A percentile compares a stretch with the other conserved stretches of the same genome.
These are phyloP conservation scores for Pleurostoma richardsiae DNA, from an alignment of 2,329 filamentous ascomycete genomes.

Conservation along the genomic window DNA sequence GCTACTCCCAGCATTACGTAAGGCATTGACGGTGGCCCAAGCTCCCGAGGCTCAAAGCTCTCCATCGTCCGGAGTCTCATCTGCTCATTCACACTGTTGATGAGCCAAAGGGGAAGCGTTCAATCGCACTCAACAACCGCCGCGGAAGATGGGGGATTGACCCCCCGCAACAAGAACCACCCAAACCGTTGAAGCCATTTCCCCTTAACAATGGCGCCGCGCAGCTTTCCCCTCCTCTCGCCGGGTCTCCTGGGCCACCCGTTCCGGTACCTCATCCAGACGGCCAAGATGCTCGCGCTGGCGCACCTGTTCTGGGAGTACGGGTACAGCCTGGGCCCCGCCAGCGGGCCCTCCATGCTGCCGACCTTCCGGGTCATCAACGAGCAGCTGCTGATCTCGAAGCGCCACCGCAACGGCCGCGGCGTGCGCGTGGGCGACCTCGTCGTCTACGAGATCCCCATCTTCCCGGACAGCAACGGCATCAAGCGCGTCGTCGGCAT, in stretches of 20 bases:
- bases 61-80: too few relatives aligned
- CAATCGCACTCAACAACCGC: too few relatives aligned
- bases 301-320: slow-evolving; percentile 54
- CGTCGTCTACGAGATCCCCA: slow-evolving; percentile 72
- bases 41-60: too few relatives aligned
- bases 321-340: slow-evolving; percentile 52
- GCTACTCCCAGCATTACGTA: too few relatives aligned
- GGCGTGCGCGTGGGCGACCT: slow-evolving; percentile 72
- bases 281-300: slow-evolving; percentile 39
- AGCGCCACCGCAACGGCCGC: slow-evolving; percentile 64
- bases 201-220: too few relatives aligned
- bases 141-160: too few relatives aligned
- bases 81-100: too few relatives aligned
- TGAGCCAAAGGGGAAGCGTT: too few relatives aligned
- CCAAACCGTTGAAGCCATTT: too few relatives aligned
- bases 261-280: slow-evolving; percentile 34
- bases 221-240: too few relatives aligned
- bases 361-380: slow-evolving; percentile 69
- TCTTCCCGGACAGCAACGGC: slow-evolving; percentile 52
- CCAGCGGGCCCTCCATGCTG: slow-evolving; percentile 79
- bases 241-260: slow-evolving; percentile 27
- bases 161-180: too few relatives aligned
- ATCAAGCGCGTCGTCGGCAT: slow-evolving; percentile 78
- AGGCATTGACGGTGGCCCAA: too few relatives aligned
- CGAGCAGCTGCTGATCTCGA: slow-evolving; percentile 65